These are phyloP conservation scores for Rhodotorula sp. DNA, from an alignment of 1,284 basidiomycete species.

Conservation along the genomic window DNA sequence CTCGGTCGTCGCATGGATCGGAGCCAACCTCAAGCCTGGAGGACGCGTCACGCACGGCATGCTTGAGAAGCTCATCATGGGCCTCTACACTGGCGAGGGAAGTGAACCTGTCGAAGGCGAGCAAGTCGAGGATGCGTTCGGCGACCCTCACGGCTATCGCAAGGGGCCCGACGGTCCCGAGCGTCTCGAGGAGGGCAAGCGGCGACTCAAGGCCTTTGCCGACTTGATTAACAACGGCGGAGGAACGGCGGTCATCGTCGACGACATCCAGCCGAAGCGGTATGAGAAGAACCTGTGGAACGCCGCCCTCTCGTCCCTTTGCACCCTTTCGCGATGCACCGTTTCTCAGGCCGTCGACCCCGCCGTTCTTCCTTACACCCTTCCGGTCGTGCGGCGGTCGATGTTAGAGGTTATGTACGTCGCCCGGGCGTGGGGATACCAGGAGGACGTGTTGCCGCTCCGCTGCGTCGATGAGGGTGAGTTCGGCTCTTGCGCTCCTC, in stretches of 20 bases:
- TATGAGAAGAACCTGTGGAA: conserved; percentile 55
- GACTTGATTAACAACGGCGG: conserved; percentile 50
- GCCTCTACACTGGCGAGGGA: conserved; percentile 41
- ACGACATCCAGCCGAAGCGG: conserved; percentile 52
- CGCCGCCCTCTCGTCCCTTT: conserved; percentile 33
- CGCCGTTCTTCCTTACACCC: conserved; percentile 47
- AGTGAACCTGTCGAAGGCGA: conserved; percentile 18
- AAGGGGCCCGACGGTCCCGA: conserved; percentile 10
- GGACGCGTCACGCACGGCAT: conserved; percentile 29
- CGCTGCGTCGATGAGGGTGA: conserved; percentile 30
- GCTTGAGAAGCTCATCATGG: conserved; percentile 49
- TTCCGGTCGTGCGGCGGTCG: conserved; percentile 48
- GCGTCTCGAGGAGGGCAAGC: conserved; percentile 42
- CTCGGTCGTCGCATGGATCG: conserved; percentile 52
- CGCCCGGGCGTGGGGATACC: conserved; percentile 46
- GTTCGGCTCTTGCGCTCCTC: neutral
- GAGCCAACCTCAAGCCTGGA: conserved; percentile 49
- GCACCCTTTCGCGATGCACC: conserved; percentile 51
- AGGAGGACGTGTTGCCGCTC: conserved; percentile 30
- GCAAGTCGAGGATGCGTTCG: neutral
- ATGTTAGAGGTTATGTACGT: conserved; percentile 52
- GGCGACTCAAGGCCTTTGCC: conserved; percentile 47
- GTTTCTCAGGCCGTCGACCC: conserved; percentile 49
- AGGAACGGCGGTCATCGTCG: conserved; percentile 46
- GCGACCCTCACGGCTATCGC: conserved; percentile 36